These are phyloP conservation scores for Boletus subcaerulescens DNA, from an alignment of 768 basidiomycete species.

Conservation along the genomic window DNA sequence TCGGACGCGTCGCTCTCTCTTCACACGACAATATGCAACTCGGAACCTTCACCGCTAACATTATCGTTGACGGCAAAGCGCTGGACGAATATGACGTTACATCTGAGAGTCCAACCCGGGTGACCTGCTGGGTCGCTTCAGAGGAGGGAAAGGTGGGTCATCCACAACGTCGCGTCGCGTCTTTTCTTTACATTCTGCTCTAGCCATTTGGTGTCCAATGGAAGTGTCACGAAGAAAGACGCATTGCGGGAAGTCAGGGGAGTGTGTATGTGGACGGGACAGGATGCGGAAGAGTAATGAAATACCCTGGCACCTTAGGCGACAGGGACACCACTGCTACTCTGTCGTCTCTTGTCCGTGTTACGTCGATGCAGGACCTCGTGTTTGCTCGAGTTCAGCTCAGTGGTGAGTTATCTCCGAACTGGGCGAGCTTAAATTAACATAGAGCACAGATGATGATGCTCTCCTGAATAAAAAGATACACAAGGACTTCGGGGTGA, in stretches of 20 bases:
- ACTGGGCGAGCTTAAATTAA: not conserved
- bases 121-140: slow-evolving; percentile 22
- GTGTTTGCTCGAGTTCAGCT: slow-evolving; percentile 19
- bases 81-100: slow-evolving; percentile 13
- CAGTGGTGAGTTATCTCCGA: slow-evolving; percentile 8
- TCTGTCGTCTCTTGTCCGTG: not conserved
- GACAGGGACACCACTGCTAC: not conserved
- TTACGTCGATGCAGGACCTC: not conserved
- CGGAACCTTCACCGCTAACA: slow-evolving; percentile 9
- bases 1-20: not conserved
- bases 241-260: not conserved
- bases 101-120: slow-evolving; percentile 4
- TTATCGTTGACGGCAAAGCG: slow-evolving; percentile 13
- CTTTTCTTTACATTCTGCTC: not conserved
- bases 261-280: slow-evolving; percentile 10
- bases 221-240: slow-evolving; percentile 1
- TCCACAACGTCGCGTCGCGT: not conserved
- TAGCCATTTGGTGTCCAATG: slow-evolving; percentile 15
- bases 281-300: fast-evolving
- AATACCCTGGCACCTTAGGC: not conserved
- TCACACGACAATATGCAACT: slow-evolving; percentile 10
- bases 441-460: slow-evolving; percentile 18
- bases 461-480: slow-evolving; percentile 6
- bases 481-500: slow-evolving; percentile 16
- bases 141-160: slow-evolving; percentile 20